Evolutionary conservation across 2,329 filamentous ascomycete genomes (phyloP).

Genomic region (Penicillium sp.): DNA sequence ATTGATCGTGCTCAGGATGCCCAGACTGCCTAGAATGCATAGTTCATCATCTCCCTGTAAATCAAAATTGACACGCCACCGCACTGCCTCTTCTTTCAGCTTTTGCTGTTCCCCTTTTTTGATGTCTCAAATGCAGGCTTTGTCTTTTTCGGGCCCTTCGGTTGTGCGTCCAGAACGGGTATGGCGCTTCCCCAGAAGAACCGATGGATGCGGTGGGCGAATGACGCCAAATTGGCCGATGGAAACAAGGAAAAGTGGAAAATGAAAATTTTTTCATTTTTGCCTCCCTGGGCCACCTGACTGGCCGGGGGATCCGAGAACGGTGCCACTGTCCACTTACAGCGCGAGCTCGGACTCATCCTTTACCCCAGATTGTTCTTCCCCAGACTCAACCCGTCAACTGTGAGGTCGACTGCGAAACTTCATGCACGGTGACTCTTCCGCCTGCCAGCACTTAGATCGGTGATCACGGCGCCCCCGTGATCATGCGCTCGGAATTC

Average conservation of each 20-base stretch:
- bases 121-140: background rate
- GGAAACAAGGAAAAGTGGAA: slow-evolving; percentile 1
- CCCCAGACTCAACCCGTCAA: slow-evolving; percentile 19
- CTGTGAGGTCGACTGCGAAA: background rate
- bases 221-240: slow-evolving; percentile 3
- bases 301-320: slow-evolving; percentile 25
- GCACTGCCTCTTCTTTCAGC: slow-evolving; percentile 1
- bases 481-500: background rate
- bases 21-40: slow-evolving; percentile 16
- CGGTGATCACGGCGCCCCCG: background rate
- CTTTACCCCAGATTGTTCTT: slow-evolving; percentile 32
- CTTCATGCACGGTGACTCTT: background rate
- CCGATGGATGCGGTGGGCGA: slow-evolving; percentile 1
- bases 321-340: slow-evolving; percentile 20
- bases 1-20: slow-evolving; percentile 11
- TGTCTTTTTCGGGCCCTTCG: background rate
- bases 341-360: background rate
- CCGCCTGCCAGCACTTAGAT: background rate
- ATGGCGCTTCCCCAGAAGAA: slow-evolving; percentile 18
- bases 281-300: slow-evolving; percentile 10
- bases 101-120: background rate
- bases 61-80: background rate
- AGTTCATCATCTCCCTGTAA: background rate
- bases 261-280: slow-evolving; percentile 1
- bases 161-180: slow-evolving; percentile 9